These are phyloP conservation scores for Phalaenopsis equestris DNA, from an alignment of 106 monocot genomes.

Conservation along the genomic window DNA sequence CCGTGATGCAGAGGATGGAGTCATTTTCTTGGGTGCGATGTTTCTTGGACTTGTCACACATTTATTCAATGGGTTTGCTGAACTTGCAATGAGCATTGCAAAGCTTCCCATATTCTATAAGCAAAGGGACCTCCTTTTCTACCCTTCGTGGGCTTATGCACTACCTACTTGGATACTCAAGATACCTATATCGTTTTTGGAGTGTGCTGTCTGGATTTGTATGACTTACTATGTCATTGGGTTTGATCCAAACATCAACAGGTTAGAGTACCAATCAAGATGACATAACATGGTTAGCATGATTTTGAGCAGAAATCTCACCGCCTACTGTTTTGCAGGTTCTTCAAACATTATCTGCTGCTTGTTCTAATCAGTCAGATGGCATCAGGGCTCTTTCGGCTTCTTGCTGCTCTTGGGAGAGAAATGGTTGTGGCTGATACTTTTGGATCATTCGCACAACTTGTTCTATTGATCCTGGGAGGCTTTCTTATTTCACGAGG, in stretches of 20 bases:
- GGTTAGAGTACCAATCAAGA: not conserved
- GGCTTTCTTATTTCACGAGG: conserved; percentile 51
- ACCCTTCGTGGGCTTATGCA: conserved; percentile 23
- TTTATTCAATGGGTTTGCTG: conserved; percentile 46
- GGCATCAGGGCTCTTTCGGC: conserved; percentile 53
- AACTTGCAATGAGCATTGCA: conserved; percentile 32
- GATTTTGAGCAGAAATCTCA: not conserved
- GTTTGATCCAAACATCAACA: conserved; percentile 19
- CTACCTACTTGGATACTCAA: conserved; percentile 22
- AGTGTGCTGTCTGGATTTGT: conserved; percentile 35
- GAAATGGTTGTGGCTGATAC: conserved; percentile 51
- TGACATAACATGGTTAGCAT: not conserved
- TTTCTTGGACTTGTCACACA: conserved; percentile 22
- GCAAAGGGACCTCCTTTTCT: conserved; percentile 33
- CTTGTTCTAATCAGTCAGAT: conserved; percentile 39
- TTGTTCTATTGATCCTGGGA: conserved; percentile 40
- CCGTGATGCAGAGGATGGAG: conserved; percentile 26
- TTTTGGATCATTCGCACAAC: conserved; percentile 44
- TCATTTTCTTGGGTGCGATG: conserved; percentile 30
- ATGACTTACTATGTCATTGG: conserved; percentile 45
- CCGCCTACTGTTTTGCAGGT: conserved; percentile 13
- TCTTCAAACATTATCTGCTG: conserved; percentile 40
- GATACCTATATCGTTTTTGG: conserved; percentile 35
- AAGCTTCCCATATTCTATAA: conserved; percentile 46
- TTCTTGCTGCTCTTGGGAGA: conserved; percentile 50